Evolutionary conservation across 208 protist genomes (phyloP), one percentile per base, ranked within the genome.

Genomic region (Trypanosoma theileri): DNA sequence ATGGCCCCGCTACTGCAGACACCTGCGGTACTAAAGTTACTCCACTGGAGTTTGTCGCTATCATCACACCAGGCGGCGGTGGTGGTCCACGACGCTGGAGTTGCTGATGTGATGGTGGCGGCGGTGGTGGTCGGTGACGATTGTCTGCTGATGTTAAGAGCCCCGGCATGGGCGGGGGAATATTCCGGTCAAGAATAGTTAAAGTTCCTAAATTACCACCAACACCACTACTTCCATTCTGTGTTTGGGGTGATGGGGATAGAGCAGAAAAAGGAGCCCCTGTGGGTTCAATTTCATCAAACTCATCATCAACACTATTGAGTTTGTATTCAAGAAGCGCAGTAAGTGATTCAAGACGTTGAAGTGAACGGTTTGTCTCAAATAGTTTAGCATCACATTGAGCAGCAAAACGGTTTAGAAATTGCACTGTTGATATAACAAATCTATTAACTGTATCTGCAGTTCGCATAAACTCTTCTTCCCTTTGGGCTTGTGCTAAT

Each of bases 321-420:
- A 97, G 59, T 69, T 94, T 82, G n/a, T 64, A 54, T 72, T 97
- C 88, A 16, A 97, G 74, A 54, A 97, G 60, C 10, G 71, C 46
- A 1, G 85, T 82, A 53, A 86, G 73, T 45, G 80, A 44, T 77
- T 95, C 92, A 2, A 97, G 63, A 16, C 82, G 76, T 44, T 86
- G 71, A 12, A 97, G 69, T 0, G 77, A 56, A 4, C 62, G 64
- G 9, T 63, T 54, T 22, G 71, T 79, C n/a, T 74, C 69, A 17
- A 85, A 55, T 3, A 97, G 78, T 54, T 85, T 83, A 40, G 50
- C 60, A 41, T 97, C 89, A 56, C 92, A 97, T 54, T 78, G 64
- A 16, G 69, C 70, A 35, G 81, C 81, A 68, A 97, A 95, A 16
- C 83, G 78, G 69, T 96, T 97, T 52, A 96, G 69, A 64, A 93